Evolutionary conservation across 371 early-diverging fungal genomes (phyloP).

Genomic region (Mortierella sp.): DNA sequence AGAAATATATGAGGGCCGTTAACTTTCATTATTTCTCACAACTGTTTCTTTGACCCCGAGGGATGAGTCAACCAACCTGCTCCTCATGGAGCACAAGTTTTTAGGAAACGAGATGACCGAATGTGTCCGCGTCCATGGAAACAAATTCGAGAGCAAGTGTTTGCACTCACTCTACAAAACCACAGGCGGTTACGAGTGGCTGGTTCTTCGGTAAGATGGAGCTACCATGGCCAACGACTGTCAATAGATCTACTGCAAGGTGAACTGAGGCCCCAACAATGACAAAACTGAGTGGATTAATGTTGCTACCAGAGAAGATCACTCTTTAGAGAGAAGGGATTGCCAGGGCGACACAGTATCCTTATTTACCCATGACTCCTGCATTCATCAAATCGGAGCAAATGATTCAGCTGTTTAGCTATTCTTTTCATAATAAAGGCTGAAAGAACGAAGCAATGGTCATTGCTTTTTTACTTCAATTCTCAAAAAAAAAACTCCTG

Average conservation of each 20-base stretch:
- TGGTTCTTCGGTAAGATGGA: slow-evolving; percentile 62
- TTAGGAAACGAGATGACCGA: slow-evolving; percentile 37
- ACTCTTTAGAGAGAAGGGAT: slow-evolving; percentile 58
- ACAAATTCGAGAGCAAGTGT: slow-evolving; percentile 54
- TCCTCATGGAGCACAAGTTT: slow-evolving; percentile 42
- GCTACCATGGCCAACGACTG: slow-evolving; percentile 54
- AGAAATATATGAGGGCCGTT: slow-evolving; percentile 65
- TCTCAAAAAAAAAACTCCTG: too few species aligned
- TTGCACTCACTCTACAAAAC: slow-evolving; percentile 60
- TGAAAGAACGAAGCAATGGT: too few species aligned
- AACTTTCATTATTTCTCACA: slow-evolving; percentile 68
- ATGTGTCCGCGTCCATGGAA: slow-evolving; percentile 49
- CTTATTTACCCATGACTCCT: too few species aligned
- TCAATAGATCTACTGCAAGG: slow-evolving; percentile 58
- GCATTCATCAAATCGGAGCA: too few species aligned
- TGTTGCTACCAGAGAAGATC: slow-evolving; percentile 55
- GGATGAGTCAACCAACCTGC: slow-evolving; percentile 56
- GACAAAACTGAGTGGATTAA: slow-evolving; percentile 51
- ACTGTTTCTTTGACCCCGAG: slow-evolving; percentile 56
- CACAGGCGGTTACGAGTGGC: slow-evolving; percentile 59
- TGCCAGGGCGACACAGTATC: slow-evolving; percentile 48
- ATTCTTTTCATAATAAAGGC: too few species aligned
- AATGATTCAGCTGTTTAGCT: too few species aligned
- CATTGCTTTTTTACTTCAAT: too few species aligned
- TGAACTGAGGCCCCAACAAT: slow-evolving; percentile 61